Percentiles rank a stretch among this genome's conserved stretches.
phyloP scores from a whole-genome alignment of 768 basidiomycete species.

The Mycena leptocephala region DNA sequence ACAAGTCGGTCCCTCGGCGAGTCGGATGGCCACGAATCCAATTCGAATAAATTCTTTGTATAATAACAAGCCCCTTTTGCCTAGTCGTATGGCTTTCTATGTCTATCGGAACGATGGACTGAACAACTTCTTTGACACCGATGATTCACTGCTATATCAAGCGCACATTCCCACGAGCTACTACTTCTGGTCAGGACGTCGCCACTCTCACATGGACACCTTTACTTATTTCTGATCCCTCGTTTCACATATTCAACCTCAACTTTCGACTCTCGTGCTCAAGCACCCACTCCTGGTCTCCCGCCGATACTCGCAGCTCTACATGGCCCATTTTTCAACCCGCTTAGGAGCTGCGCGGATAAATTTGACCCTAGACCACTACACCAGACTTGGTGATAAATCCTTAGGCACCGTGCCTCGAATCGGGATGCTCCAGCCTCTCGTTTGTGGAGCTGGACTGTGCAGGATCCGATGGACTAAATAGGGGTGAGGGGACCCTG shows the following conservation, averaged over 20 bases:
- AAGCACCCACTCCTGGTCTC: background rate
- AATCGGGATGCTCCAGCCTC: background rate
- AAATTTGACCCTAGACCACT: background rate
- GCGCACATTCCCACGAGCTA: background rate
- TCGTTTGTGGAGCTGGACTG: background rate
- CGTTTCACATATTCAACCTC: background rate
- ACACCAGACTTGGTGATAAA: background rate
- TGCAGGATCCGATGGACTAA: background rate
- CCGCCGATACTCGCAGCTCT: background rate
- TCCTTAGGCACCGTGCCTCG: background rate
- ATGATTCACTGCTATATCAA: background rate
- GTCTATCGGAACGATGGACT: background rate
- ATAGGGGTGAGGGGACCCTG: background rate
- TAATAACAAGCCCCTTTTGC: background rate
- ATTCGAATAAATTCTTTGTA: background rate
- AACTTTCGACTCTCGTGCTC: background rate
- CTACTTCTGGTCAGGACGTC: background rate
- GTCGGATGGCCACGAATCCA: background rate
- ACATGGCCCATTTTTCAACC: background rate
- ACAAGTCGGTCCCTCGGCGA: background rate
- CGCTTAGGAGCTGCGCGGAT: background rate
- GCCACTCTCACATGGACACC: background rate
- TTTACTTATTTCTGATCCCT: background rate
- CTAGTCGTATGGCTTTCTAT: background rate
- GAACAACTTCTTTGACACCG: background rate